Conservation (phyloP, 2,329 filamentous ascomycete species). For the Apiospora koreana region DNA sequence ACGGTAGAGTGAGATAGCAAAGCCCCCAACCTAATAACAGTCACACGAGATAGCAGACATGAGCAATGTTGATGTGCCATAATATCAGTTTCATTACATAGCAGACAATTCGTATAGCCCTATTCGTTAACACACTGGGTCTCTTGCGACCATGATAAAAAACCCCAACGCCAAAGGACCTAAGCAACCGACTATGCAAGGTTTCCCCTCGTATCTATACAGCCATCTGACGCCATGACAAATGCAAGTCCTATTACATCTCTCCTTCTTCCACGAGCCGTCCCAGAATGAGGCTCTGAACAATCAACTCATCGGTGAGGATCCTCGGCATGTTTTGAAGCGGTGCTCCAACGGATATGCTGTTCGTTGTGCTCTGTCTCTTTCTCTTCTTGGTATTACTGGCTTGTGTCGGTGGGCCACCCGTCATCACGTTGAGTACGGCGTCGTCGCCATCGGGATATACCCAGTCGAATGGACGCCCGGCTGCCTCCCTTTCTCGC, state of each 20-base stretch:
- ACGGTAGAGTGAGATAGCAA: too few species aligned
- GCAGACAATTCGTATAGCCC: not conserved
- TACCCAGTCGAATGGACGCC: conserved; percentile 68
- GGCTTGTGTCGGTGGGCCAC: conserved; percentile 29
- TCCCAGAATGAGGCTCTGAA: conserved; percentile 90
- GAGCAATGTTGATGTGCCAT: not conserved
- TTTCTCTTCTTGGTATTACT: conserved; percentile 42
- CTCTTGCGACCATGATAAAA: not conserved
- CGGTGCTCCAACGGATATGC: conserved; percentile 38
- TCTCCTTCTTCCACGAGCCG: conserved; percentile 68
- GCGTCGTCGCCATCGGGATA: conserved; percentile 65
- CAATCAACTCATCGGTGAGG: conserved; percentile 81
- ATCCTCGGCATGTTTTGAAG: conserved; percentile 57
- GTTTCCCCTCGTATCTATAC: not conserved
- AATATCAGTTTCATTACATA: not conserved
- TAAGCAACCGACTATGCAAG: not conserved
- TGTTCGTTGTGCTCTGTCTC: conserved; percentile 40
- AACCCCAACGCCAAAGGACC: not conserved
- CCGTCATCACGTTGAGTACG: conserved; percentile 49
- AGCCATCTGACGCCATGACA: not conserved
- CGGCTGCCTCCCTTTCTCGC: conserved; percentile 47
- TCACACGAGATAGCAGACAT: too few species aligned
- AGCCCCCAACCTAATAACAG: too few species aligned
- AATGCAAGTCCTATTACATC: conserved; percentile 22
- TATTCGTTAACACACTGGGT: not conserved